Percentiles rank a stretch among this genome's conserved stretches.
These are phyloP conservation scores for Postia placenta DNA, from an alignment of 768 basidiomycete species.

Conservation along the genomic window DNA sequence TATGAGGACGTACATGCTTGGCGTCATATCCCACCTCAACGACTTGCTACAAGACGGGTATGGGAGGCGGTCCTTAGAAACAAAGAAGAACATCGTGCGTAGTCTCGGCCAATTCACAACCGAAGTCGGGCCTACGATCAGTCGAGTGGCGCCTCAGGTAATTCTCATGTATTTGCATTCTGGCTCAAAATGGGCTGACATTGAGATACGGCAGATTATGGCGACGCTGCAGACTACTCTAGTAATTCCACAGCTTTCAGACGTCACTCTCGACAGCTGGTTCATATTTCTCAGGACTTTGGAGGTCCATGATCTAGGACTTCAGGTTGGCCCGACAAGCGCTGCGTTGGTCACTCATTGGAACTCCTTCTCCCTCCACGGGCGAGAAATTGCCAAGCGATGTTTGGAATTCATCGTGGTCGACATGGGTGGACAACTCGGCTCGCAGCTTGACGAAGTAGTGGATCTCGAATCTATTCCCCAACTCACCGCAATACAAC, in stretches of 20 bases:
- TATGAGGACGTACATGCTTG: constrained; percentile 74
- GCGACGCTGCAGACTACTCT: constrained; percentile 91
- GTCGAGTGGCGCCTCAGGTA: constrained; percentile 84
- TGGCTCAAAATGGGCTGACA: background rate
- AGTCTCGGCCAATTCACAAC: constrained; percentile 70
- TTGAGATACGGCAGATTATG: constrained; percentile 77
- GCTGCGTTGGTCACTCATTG: constrained; percentile 80
- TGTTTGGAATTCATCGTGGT: constrained; percentile 69
- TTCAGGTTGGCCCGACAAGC: constrained; percentile 81
- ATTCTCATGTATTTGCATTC: background rate
- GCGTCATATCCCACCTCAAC: constrained; percentile 78
- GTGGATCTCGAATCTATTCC: constrained; percentile 72
- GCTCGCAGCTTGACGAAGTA: constrained; percentile 62
- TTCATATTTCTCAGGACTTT: constrained; percentile 66
- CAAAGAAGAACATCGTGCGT: constrained; percentile 74
- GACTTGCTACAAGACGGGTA: constrained; percentile 82
- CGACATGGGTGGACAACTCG: constrained; percentile 50
- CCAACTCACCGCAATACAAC: constrained; percentile 44
- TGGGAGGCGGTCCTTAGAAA: constrained; percentile 61
- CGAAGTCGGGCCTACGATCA: constrained; percentile 65
- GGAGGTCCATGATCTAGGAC: constrained; percentile 63
- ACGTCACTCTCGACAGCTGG: constrained; percentile 80
- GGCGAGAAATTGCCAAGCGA: constrained; percentile 46
- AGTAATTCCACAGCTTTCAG: constrained; percentile 64
- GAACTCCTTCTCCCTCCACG: constrained; percentile 49